Conservation (phyloP, 1,139 yeast genomes). For the Nakaseomyces bracarensis region DNA sequence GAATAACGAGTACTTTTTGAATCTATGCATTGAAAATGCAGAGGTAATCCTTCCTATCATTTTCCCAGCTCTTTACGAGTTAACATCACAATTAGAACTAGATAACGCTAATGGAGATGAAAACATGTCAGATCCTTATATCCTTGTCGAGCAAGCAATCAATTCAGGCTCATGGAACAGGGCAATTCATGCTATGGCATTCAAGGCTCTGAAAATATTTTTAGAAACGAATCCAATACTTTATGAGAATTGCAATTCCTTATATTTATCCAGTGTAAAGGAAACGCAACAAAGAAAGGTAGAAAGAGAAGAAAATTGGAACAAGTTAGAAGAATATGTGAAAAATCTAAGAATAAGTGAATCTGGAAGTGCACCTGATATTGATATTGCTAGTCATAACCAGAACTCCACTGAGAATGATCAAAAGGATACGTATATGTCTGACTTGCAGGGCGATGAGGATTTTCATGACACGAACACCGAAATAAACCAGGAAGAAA, state of each 20-base stretch:
- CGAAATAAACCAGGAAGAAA: conserved; percentile 4
- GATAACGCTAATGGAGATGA: conserved; percentile 34
- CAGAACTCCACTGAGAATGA: not conserved
- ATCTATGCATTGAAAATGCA: conserved; percentile 81
- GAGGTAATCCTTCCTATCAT: conserved; percentile 89
- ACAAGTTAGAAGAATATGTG: conserved; percentile 58
- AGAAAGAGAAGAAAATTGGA: conserved; percentile 69
- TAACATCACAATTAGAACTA: conserved; percentile 47
- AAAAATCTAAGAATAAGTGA: conserved; percentile 28
- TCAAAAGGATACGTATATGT: conserved; percentile 5
- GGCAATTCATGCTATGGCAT: conserved; percentile 84
- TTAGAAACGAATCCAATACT: conserved; percentile 89
- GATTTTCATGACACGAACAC: conserved; percentile 5
- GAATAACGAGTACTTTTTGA: conserved; percentile 90
- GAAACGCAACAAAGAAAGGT: conserved; percentile 31
- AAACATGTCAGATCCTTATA: conserved; percentile 31
- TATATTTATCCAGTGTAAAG: conserved; percentile 47
- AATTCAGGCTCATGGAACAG: conserved; percentile 64
- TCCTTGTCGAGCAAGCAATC: conserved; percentile 34
- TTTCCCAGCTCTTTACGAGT: conserved; percentile 82
- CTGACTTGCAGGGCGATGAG: conserved; percentile 7
- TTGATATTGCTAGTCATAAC: not conserved
- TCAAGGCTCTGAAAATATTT: conserved; percentile 82
- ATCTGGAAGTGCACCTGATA: not conserved
- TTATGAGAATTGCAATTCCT: conserved; percentile 83